These are phyloP conservation scores for Naganishia vaughanmartiniae DNA, from an alignment of 768 basidiomycete species.

Conservation along the genomic window DNA sequence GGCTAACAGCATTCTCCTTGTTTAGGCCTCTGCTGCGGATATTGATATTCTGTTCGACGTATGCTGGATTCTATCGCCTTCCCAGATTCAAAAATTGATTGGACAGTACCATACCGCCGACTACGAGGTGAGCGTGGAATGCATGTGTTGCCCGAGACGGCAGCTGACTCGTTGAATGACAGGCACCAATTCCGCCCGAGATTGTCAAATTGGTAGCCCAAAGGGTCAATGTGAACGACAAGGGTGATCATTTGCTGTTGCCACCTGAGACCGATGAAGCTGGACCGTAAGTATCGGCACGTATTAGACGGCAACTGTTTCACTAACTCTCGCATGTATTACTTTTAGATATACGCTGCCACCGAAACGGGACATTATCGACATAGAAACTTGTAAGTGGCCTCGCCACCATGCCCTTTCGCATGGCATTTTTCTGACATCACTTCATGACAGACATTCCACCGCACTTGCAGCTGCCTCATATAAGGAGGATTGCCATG, in stretches of 20 bases:
- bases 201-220: slow-evolving; percentile 95
- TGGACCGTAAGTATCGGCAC: slow-evolving; percentile 67
- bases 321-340: background rate
- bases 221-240: slow-evolving; percentile 90
- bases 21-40: slow-evolving; percentile 67
- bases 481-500: slow-evolving; percentile 64
- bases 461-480: slow-evolving; percentile 83
- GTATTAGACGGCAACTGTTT: background rate
- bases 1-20: slow-evolving; percentile 11
- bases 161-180: slow-evolving; percentile 24
- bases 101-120: slow-evolving; percentile 98
- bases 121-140: slow-evolving; percentile 70
- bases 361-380: slow-evolving; percentile 87
- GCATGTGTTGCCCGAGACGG: background rate
- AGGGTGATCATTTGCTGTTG: slow-evolving; percentile 92
- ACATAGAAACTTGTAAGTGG: slow-evolving; percentile 77
- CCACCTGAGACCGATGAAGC: slow-evolving; percentile 97
- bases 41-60: slow-evolving; percentile 97
- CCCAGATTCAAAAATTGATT: slow-evolving; percentile 99
- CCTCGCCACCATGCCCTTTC: too few relatives aligned
- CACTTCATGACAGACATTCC: slow-evolving; percentile 61
- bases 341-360: slow-evolving; percentile 61
- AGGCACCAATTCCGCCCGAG: slow-evolving; percentile 96
- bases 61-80: slow-evolving; percentile 99
- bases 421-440: too few relatives aligned